Evolutionary conservation across 345 rosid species (phyloP).

Genomic region (Lepidium africanum): DNA sequence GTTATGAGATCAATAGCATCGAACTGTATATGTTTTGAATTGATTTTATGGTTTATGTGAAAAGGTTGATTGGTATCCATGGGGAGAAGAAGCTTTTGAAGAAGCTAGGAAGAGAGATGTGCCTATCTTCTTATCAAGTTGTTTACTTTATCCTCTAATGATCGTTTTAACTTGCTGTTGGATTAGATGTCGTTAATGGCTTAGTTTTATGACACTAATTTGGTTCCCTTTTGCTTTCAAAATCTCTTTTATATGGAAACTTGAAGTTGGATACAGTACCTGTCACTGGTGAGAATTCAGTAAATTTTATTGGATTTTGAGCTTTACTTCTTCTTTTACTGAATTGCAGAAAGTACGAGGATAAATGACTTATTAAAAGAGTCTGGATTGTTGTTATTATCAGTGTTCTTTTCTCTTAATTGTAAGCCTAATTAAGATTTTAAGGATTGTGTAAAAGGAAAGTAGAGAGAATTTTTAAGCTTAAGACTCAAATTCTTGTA

Average conservation of each 20-base stretch:
- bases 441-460: background rate
- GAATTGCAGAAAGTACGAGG: background rate
- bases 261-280: conserved; percentile 95
- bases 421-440: background rate
- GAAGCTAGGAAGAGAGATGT: conserved; percentile 73
- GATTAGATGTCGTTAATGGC: background rate
- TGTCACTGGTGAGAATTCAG: conserved; percentile 79
- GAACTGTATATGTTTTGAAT: background rate
- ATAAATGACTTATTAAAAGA: background rate
- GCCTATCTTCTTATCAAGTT: conserved; percentile 93
- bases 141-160: background rate
- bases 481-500: background rate
- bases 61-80: conserved; percentile 91
- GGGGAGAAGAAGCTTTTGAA: conserved; percentile 91
- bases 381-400: background rate
- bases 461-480: background rate
- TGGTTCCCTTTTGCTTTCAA: conserved; percentile 10
- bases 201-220: conserved; percentile 3
- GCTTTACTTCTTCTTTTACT: background rate
- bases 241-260: conserved; percentile 22
- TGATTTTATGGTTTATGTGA: background rate
- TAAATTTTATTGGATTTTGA: background rate
- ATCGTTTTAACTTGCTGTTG: background rate
- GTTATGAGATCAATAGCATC: background rate
- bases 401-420: background rate